Percentiles rank a stretch among this genome's conserved stretches.
Evolutionary conservation across 371 early-diverging fungal genomes (phyloP).

Genomic region (Actinomortierella wolfii): DNA sequence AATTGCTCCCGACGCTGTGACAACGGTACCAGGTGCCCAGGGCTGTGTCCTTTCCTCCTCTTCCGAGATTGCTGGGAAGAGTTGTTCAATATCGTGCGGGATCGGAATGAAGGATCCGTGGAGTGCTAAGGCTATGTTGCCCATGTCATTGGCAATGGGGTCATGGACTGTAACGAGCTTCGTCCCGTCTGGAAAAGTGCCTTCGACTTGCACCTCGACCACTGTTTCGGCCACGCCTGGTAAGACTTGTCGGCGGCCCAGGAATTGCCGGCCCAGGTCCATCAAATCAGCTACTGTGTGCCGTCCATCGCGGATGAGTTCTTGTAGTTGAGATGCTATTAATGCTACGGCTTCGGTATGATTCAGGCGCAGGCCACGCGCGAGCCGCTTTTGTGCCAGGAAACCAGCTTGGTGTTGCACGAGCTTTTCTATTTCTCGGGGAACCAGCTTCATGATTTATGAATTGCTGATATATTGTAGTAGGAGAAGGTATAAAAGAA

Average conservation of each 20-base stretch:
- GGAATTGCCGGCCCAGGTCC: slow-evolving; percentile 83
- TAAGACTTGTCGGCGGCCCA: slow-evolving; percentile 86
- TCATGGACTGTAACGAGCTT: slow-evolving; percentile 91
- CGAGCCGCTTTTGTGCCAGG: slow-evolving; percentile 88
- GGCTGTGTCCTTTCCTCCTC: slow-evolving; percentile 28
- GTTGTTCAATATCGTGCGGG: slow-evolving; percentile 58
- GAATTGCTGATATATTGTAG: too few species aligned
- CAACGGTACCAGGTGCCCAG: slow-evolving; percentile 69
- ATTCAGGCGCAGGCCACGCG: slow-evolving; percentile 86
- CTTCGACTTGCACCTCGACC: slow-evolving; percentile 85
- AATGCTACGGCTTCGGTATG: slow-evolving; percentile 85
- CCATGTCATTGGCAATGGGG: slow-evolving; percentile 81
- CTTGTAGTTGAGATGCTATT: slow-evolving; percentile 82
- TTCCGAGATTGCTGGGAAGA: slow-evolving; percentile 54
- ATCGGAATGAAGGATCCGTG: slow-evolving; percentile 86
- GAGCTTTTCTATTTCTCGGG: slow-evolving; percentile 92
- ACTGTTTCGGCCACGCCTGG: slow-evolving; percentile 70
- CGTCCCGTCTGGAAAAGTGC: slow-evolving; percentile 91
- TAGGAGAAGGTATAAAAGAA: too few species aligned
- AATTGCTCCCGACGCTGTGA: slow-evolving; percentile 66
- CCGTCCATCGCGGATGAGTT: slow-evolving; percentile 86
- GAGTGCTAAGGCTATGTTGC: slow-evolving; percentile 80
- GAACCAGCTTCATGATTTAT: slow-evolving; percentile 68
- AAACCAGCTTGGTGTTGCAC: slow-evolving; percentile 80
- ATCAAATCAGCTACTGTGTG: slow-evolving; percentile 88